Evolutionary conservation across 2,329 filamentous ascomycete species (phyloP).

Genomic region (Monilinia aucupariae): DNA sequence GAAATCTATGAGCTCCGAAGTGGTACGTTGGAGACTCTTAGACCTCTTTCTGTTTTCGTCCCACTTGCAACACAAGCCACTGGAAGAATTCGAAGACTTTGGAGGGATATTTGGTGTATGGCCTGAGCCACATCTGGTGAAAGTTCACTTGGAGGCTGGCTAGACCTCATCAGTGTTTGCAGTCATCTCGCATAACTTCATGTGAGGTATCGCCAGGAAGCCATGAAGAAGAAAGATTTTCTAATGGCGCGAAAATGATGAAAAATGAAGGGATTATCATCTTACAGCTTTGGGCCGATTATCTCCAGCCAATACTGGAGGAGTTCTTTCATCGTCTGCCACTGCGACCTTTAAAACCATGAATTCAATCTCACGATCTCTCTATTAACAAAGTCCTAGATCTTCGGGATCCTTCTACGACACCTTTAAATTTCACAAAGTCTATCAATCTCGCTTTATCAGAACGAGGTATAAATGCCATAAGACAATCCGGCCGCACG

Average conservation of each 20-base stretch:
- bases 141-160: neutral
- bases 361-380: neutral
- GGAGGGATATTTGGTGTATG: neutral
- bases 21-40: slow-evolving; percentile 54
- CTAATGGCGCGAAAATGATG: neutral
- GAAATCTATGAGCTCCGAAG: slow-evolving; percentile 90
- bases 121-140: neutral
- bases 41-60: slow-evolving; percentile 35
- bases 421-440: slow-evolving; percentile 89
- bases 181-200: neutral
- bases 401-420: slow-evolving; percentile 74
- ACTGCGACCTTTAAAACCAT: neutral
- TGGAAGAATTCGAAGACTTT: neutral
- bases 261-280: neutral
- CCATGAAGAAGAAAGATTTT: neutral
- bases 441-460: slow-evolving; percentile 98
- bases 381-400: slow-evolving; percentile 48
- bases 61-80: neutral
- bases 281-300: too few relatives aligned
- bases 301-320: neutral
- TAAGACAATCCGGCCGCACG: slow-evolving; percentile 62
- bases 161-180: neutral
- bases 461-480: slow-evolving; percentile 85
- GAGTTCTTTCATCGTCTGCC: neutral
- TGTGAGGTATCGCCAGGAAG: neutral